Conservation (phyloP, 176 grass and related monocot genomes). For the Oryza punctata region DNA sequence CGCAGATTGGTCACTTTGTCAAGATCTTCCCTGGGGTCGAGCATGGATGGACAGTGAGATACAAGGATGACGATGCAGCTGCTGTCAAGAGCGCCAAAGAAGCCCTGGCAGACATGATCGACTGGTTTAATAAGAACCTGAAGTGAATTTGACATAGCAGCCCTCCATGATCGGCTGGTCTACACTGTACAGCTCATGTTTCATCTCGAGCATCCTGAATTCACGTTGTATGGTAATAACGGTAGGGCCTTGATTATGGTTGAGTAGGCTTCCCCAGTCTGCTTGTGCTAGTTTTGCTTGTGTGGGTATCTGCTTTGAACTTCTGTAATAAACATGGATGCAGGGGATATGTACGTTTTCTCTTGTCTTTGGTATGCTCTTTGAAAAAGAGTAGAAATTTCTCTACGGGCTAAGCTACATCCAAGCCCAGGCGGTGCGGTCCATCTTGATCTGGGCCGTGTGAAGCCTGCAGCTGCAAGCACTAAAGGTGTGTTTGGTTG, state of each 20-base stretch:
- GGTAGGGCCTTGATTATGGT: neutral
- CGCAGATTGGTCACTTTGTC: slow-evolving; percentile 57
- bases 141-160: slow-evolving; percentile 27
- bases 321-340: slow-evolving; percentile 26
- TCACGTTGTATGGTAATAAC: neutral
- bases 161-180: neutral
- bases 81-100: slow-evolving; percentile 61
- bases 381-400: no score
- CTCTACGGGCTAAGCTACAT: no score
- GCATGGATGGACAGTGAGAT: slow-evolving; percentile 72
- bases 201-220: neutral
- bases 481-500: no score
- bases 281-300: neutral
- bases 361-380: no score
- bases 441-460: no score
- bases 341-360: no score
- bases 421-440: no score
- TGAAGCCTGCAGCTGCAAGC: no score
- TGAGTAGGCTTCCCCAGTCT: neutral
- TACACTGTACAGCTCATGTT: neutral
- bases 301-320: neutral
- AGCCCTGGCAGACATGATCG: slow-evolving; percentile 49
- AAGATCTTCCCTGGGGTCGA: slow-evolving; percentile 74
- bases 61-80: slow-evolving; percentile 39
- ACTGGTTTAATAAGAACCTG: slow-evolving; percentile 70